A percentile compares a stretch with the other conserved stretches of the same genome.
Conservation (phyloP, 2,329 filamentous ascomycete genomes). For the Exophiala viscosa region DNA sequence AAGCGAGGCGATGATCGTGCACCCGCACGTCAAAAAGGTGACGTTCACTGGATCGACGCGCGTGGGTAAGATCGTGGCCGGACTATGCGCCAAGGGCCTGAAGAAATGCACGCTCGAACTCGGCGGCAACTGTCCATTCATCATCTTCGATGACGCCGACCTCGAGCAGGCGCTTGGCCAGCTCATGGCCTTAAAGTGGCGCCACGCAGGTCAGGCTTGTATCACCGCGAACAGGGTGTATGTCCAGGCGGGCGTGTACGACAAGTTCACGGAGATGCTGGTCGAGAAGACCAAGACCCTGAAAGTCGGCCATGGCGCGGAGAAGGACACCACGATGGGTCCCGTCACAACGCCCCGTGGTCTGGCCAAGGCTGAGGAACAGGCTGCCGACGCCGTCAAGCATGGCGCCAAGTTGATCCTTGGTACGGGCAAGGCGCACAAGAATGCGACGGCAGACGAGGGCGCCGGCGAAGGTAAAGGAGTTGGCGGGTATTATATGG, state of each 20-base stretch:
- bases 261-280: slow-evolving; percentile 54
- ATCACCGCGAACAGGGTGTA: slow-evolving; percentile 46
- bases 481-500: slow-evolving; percentile 63
- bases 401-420: slow-evolving; percentile 62
- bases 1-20: slow-evolving; percentile 50
- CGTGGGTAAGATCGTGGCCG: slow-evolving; percentile 60
- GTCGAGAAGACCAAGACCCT: slow-evolving; percentile 51
- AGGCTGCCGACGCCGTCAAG: slow-evolving; percentile 62
- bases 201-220: slow-evolving; percentile 44
- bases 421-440: slow-evolving; percentile 49
- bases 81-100: slow-evolving; percentile 56
- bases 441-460: slow-evolving; percentile 41
- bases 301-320: slow-evolving; percentile 59
- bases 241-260: slow-evolving; percentile 43
- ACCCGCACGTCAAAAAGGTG: slow-evolving; percentile 59
- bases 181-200: slow-evolving; percentile 42
- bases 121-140: slow-evolving; percentile 62
- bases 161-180: slow-evolving; percentile 46
- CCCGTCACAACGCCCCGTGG: slow-evolving; percentile 57
- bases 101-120: slow-evolving; percentile 64
- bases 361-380: slow-evolving; percentile 53
- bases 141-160: slow-evolving; percentile 63
- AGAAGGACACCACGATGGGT: slow-evolving; percentile 55
- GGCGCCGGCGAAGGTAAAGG: slow-evolving; percentile 45
- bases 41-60: slow-evolving; percentile 59